These are phyloP conservation scores for Rhodotorula kratochvilovae DNA, from an alignment of 768 basidiomycete species.

Conservation along the genomic window DNA sequence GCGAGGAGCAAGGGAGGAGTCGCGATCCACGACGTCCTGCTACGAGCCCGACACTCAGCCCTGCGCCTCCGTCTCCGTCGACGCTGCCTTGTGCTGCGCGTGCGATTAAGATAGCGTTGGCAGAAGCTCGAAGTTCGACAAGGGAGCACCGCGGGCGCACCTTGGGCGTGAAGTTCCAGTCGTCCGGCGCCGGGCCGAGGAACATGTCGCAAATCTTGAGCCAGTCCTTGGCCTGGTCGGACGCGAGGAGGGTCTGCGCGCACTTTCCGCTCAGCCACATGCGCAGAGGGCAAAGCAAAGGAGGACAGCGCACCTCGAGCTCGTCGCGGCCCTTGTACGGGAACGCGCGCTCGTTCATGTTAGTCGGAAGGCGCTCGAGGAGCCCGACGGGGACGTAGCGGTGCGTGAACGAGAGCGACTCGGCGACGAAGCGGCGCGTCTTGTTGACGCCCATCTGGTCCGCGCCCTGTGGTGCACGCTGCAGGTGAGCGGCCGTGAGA, in stretches of 20 bases:
- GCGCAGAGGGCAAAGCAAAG: not conserved
- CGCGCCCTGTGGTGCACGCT: conserved; percentile 38
- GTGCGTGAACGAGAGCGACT: conserved; percentile 91
- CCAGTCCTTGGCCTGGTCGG: conserved; percentile 76
- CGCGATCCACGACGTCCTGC: not conserved
- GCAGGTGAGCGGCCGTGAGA: no score
- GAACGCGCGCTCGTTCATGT: conserved; percentile 86
- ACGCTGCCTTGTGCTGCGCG: conserved; percentile 12
- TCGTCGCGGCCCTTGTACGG: conserved; percentile 82
- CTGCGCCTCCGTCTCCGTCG: conserved; percentile 12
- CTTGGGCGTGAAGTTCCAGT: conserved; percentile 32
- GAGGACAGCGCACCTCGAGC: conserved; percentile 59
- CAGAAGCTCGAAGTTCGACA: not conserved
- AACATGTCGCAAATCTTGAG: conserved; percentile 64
- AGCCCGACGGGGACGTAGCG: conserved; percentile 93
- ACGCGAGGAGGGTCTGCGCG: conserved; percentile 68
- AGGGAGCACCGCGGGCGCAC: not conserved
- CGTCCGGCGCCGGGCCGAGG: conserved; percentile 28
- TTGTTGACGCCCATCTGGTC: conserved; percentile 69
- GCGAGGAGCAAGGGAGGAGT: not conserved
- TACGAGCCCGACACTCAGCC: not conserved
- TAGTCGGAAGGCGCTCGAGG: conserved; percentile 69
- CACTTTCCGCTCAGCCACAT: not conserved
- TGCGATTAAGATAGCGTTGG: not conserved
- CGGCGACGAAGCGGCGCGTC: conserved; percentile 86